Evolutionary conservation across 768 basidiomycete genomes (phyloP).

Genomic region (Rhizopogon salebrosus): DNA sequence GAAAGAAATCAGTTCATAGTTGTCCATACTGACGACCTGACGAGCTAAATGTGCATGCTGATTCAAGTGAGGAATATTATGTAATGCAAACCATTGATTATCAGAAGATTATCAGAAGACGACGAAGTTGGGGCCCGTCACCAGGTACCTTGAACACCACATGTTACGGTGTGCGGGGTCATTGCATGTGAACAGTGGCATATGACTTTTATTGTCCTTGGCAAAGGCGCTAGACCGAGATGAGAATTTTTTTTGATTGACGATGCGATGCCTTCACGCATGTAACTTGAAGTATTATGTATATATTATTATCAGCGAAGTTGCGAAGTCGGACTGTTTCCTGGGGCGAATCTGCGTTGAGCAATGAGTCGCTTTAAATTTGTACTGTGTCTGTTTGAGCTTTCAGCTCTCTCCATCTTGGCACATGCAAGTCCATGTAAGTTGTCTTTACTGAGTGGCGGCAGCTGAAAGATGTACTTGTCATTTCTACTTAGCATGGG

Average conservation of each 20-base stretch:
- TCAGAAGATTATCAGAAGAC: too few species aligned
- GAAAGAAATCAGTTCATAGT: neutral
- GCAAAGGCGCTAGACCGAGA: too few species aligned
- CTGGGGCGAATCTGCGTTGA: neutral
- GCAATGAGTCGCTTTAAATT: neutral
- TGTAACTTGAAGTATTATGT: too few species aligned
- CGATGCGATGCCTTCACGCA: too few species aligned
- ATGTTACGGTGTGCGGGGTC: too few species aligned
- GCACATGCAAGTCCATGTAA: neutral
- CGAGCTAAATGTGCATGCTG: neutral
- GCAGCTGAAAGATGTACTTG: neutral
- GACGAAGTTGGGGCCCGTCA: too few species aligned
- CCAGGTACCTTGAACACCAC: too few species aligned
- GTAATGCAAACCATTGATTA: too few species aligned
- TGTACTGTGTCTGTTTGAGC: neutral
- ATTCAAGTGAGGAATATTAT: neutral
- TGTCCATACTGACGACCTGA: neutral
- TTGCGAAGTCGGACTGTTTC: neutral
- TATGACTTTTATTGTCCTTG: too few species aligned
- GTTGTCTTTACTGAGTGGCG: neutral
- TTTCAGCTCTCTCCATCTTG: neutral
- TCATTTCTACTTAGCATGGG: conserved; percentile 18
- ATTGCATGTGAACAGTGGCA: too few species aligned
- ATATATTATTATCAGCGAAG: neutral
- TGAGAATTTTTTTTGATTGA: too few species aligned